Evolutionary conservation across 1,284 basidiomycete species (phyloP), one percentile per base, ranked within the genome.

Genomic region (Trichosporon sp.): DNA sequence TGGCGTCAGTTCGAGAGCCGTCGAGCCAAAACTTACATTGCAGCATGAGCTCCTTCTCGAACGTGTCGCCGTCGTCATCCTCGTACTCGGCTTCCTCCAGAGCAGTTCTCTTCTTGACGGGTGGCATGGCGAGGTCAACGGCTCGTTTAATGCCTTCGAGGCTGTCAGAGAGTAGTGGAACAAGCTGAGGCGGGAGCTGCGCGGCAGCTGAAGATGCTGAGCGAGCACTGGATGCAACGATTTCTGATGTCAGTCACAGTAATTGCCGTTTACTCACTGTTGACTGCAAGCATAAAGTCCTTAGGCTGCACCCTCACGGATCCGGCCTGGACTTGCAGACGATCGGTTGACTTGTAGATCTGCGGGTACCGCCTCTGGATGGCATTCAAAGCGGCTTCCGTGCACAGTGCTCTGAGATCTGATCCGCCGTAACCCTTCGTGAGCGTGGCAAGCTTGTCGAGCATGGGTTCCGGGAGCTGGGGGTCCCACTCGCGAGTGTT

Each of bases 391-490:
- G 96, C 93, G 7, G 97, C 94, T 84, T 99, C 97, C 1, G 97
- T 99, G 75, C 94, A 96, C 7, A 98, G 84, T 0, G 95, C 94
- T 82, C 97, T 86, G 70, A 99, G 81, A 85, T 99, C 97, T 34
- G 97, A 97, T 78, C 97, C 97, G 44, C 94, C 97, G 80, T 98
- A 99, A 0, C 97, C 97, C 82, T 98, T 99, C 4, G 97, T 99
- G 67, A 97, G 83, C 77, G 90, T 90, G 0, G 95, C 93, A 63
- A 99, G 83, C 12, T 91, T 89, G 68, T 87, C 86, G 62, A 89
- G 84, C 73, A 90, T 87, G 72, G 85, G 86, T 65, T 87, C 83
- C 5, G 85, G 87, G 1, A 91, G 87, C 87, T 92, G 94, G 0
- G 93, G 94, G 8, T 89, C 88, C 97, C 97, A 99, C 60, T 89